Conservation (phyloP, 768 basidiomycete species). For the Favolaschia claudopus region DNA sequence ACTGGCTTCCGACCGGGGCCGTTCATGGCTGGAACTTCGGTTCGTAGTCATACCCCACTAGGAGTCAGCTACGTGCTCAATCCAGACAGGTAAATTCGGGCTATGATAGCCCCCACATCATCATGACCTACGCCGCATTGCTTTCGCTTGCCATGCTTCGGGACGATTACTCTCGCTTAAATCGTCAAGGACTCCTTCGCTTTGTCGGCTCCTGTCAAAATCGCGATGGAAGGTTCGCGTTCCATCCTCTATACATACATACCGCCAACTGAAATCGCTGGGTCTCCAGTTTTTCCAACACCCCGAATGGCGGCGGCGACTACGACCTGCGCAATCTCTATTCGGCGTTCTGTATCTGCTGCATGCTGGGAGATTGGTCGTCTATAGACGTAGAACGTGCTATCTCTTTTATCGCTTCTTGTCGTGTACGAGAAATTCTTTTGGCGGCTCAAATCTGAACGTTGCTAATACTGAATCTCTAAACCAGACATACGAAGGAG, state of each 20-base stretch:
- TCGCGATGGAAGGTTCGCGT: conserved; percentile 77
- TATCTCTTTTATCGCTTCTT: conserved; percentile 68
- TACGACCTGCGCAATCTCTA: conserved; percentile 86
- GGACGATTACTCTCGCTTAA: conserved; percentile 78
- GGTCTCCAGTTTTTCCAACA: conserved; percentile 69
- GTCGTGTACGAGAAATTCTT: conserved; percentile 63
- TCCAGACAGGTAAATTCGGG: conserved; percentile 47
- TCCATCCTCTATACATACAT: neutral
- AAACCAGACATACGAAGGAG: conserved; percentile 88
- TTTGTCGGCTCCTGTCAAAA: conserved; percentile 80
- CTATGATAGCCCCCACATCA: conserved; percentile 82
- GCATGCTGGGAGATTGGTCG: conserved; percentile 82
- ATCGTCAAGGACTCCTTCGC: conserved; percentile 66
- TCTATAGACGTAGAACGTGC: conserved; percentile 70
- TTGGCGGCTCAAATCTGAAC: conserved; percentile 9
- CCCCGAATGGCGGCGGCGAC: conserved; percentile 66
- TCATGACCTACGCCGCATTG: conserved; percentile 93
- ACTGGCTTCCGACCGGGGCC: conserved; percentile 79
- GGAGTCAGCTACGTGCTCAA: neutral
- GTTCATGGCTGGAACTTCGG: conserved; percentile 59
- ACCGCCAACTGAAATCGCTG: neutral
- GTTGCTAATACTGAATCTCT: conserved; percentile 3
- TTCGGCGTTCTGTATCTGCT: conserved; percentile 85
- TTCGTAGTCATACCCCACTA: neutral
- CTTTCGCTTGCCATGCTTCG: conserved; percentile 83